Evolutionary conservation across 768 basidiomycete genomes (phyloP).

Genomic region (Suillus paluster): DNA sequence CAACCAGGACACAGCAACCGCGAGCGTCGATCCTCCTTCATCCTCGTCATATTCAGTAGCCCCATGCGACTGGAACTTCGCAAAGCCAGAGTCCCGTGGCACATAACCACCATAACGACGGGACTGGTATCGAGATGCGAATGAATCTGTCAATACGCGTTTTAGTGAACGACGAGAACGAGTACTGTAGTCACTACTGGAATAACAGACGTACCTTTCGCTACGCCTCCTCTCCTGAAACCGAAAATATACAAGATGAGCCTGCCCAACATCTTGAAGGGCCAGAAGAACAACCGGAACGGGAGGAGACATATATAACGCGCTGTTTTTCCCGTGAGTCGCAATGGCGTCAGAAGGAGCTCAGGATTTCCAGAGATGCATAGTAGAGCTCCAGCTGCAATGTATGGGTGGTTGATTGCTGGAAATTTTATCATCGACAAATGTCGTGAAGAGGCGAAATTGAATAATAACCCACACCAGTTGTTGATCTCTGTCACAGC

Average conservation of each 20-base stretch:
- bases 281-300: neutral
- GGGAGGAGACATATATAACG: neutral
- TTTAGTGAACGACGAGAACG: neutral
- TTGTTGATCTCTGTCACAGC: neutral
- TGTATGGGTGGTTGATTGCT: constrained; percentile 10
- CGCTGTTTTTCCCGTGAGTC: neutral
- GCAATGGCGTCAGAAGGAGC: constrained; percentile 4
- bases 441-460: neutral
- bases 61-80: constrained; percentile 13
- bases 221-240: constrained; percentile 5
- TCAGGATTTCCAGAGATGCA: constrained; percentile 3
- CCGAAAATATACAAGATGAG: constrained; percentile 5
- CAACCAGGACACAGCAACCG: neutral
- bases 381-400: neutral
- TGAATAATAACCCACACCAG: constrained; percentile 7
- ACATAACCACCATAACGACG: constrained; percentile 12
- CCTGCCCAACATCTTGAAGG: constrained; percentile 2
- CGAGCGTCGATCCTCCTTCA: neutral
- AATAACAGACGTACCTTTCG: constrained; percentile 1
- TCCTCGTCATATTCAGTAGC: neutral
- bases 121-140: constrained; percentile 15
- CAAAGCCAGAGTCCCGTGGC: constrained; percentile 11
- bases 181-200: neutral
- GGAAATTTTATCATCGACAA: neutral
- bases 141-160: constrained; percentile 1